These are phyloP conservation scores for Kalmusia sp. DNA, from an alignment of 2,329 filamentous ascomycete species.

Conservation along the genomic window DNA sequence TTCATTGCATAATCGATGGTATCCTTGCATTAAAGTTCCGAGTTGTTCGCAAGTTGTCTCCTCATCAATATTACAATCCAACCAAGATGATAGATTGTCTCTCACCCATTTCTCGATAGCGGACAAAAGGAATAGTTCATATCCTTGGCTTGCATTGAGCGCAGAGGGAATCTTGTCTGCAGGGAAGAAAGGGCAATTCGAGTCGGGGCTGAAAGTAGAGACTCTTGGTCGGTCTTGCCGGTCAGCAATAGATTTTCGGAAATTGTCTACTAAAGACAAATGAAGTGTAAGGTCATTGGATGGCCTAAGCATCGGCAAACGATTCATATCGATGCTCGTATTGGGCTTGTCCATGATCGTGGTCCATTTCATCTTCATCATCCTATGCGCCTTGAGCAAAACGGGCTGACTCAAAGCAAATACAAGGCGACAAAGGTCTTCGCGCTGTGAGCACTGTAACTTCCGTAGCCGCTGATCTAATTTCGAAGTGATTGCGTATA, in stretches of 20 bases:
- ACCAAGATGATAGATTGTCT: slow-evolving; percentile 48
- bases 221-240: no score
- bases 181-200: slow-evolving; percentile 12
- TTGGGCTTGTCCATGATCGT: no score
- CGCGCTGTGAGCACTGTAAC: slow-evolving; percentile 17
- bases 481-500: slow-evolving; percentile 28
- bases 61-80: slow-evolving; percentile 26
- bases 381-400: no score
- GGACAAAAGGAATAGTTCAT: slow-evolving; percentile 36
- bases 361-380: no score
- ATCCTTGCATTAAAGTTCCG: slow-evolving; percentile 15
- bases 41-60: slow-evolving; percentile 25
- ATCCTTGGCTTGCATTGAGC: slow-evolving; percentile 14
- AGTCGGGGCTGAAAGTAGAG: slow-evolving; percentile 25
- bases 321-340: no score
- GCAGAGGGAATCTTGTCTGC: slow-evolving; percentile 14
- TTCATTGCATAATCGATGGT: no score
- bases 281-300: no score
- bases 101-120: slow-evolving; percentile 60
- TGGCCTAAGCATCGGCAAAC: no score
- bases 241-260: no score
- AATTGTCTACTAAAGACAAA: no score
- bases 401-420: no score
- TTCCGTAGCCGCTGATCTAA: slow-evolving; percentile 31
- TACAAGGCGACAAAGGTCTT: background rate